Percentiles rank a stretch among this genome's conserved stretches.
Conservation (phyloP, 2,329 filamentous ascomycete species). For the Penicillium sp. region DNA sequence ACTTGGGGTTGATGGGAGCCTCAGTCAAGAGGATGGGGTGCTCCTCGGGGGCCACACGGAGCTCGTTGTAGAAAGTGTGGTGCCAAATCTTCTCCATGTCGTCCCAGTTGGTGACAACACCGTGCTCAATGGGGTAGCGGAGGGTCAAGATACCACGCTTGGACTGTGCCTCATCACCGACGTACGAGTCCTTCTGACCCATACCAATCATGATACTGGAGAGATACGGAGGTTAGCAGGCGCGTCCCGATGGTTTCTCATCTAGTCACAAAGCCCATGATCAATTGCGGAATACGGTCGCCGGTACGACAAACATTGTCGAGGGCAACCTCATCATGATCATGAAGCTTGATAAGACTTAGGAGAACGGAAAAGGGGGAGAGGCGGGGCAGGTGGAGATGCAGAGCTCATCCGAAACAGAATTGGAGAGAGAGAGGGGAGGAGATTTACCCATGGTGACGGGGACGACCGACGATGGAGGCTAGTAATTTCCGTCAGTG, state of each 20-base stretch:
- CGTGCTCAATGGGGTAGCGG: constrained; percentile 99
- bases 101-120: constrained; percentile 99
- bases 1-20: constrained; percentile 99
- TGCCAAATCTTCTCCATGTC: constrained; percentile 99
- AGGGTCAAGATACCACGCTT: constrained; percentile 99
- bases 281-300: no score
- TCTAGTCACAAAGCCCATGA: no score
- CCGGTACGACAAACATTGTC: no score
- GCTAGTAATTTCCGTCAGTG: constrained; percentile 51
- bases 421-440: neutral
- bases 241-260: neutral
- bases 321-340: no score
- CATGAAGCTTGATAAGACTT: neutral
- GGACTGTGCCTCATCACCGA: constrained; percentile 99
- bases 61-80: constrained; percentile 99
- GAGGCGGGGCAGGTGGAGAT: neutral
- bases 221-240: neutral
- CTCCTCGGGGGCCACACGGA: constrained; percentile 99
- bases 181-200: constrained; percentile 99
- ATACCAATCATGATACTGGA: constrained; percentile 99
- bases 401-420: neutral
- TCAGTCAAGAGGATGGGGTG: constrained; percentile 98
- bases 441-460: constrained; percentile 89
- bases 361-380: neutral
- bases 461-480: constrained; percentile 98